Percentiles rank a stretch among this genome's conserved stretches.
These are phyloP conservation scores for Serendipita sp. DNA, from an alignment of 768 basidiomycete genomes.

Conservation along the genomic window DNA sequence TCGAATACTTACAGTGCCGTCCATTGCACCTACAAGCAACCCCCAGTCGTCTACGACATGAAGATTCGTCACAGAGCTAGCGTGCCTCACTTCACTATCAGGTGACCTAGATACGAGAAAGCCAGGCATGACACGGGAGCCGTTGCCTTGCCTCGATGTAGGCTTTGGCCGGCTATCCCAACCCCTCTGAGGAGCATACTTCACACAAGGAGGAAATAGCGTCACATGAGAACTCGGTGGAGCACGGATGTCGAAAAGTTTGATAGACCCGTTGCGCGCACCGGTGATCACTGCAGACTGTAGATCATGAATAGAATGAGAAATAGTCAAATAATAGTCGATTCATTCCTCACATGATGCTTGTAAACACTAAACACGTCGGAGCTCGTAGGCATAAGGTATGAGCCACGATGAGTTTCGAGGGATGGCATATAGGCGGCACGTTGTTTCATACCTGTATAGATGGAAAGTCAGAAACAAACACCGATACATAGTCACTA, in stretches of 20 bases:
- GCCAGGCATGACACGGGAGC: background rate
- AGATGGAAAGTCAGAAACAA: background rate
- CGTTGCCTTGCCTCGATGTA: background rate
- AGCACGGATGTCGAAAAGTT: background rate
- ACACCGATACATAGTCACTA: background rate
- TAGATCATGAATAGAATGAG: background rate
- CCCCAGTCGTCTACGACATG: slow-evolving; percentile 2
- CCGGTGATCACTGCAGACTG: background rate
- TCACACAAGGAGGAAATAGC: background rate
- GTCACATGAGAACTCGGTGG: background rate
- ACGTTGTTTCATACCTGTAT: slow-evolving; percentile 1
- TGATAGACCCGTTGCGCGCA: background rate
- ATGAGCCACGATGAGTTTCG: slow-evolving; percentile 1
- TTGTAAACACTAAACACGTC: slow-evolving; percentile 1
- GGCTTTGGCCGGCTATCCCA: background rate
- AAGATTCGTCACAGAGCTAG: background rate
- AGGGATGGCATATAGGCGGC: slow-evolving; percentile 3
- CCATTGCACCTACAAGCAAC: background rate
- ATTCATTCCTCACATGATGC: background rate
- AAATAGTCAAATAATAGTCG: background rate
- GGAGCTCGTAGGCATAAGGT: background rate
- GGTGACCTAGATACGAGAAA: background rate
- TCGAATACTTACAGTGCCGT: background rate
- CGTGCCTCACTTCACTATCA: background rate
- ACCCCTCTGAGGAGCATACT: background rate